Evolutionary conservation across 306 rosid species (phyloP), one percentile per base, ranked within the genome.

Genomic region (Senna siamea): DNA sequence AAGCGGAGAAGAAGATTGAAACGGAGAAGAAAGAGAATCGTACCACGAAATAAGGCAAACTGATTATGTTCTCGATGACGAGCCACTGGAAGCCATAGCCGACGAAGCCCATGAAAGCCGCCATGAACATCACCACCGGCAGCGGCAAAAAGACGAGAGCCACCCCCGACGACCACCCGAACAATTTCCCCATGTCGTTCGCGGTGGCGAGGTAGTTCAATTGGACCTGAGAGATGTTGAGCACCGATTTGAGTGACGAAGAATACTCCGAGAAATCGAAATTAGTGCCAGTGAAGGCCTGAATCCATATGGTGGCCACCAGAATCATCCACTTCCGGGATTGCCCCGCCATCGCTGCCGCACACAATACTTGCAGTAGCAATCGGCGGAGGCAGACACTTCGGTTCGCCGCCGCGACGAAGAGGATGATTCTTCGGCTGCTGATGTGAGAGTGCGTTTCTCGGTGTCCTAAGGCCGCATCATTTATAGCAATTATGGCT

Each of bases 191-290:
- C 76, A 91, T 73, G 54, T 93, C 98, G 28, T 85, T 91, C 1
- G 97, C 97, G 2, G 92, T 88, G 3, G 98, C 97, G 44, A 91
- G 74, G 30, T 93, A 91, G 48, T 87, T 93, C 34, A 93, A 70
- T 69, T 93, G 90, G 2, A 85, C 92, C 85, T 93, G 98, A 0
- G 98, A 91, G 4, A 93, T 81, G 6, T 81, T 71, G 0, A 93
- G 83, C 0, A 88, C 89, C 3, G 90, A 83, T 82, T 93, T 93
- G 79, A 93, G 41, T 9, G 75, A 17, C n/a, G 98, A 85, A 0
- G 98, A 93, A 52, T 93, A 93, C n/a, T 89, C 92, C 0, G 98
- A 91, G 82, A 93, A 93, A 77, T 93, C 91, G 69, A 93, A 93
- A 78, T 93, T 93, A 0, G 98, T 93, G 8, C 97, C 97, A 0